These are phyloP conservation scores for Lactarius akahatsu DNA, from an alignment of 768 basidiomycete species.

Conservation along the genomic window DNA sequence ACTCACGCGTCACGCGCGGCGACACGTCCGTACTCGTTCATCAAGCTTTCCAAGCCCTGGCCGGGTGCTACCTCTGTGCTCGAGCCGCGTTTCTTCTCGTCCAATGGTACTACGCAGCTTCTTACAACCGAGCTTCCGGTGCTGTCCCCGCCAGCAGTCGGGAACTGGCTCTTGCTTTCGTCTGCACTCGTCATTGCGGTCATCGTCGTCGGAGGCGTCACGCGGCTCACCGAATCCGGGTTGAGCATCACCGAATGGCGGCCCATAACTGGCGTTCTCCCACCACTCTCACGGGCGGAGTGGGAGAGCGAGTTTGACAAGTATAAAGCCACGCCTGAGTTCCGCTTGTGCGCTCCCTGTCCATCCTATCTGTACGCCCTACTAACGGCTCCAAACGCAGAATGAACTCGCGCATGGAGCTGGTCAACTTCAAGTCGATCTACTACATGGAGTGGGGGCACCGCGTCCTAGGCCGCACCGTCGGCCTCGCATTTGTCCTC, in stretches of 20 bases:
- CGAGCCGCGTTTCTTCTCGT: slow-evolving; percentile 43
- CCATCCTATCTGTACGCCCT: background rate
- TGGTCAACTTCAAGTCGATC: slow-evolving; percentile 92
- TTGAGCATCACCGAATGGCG: slow-evolving; percentile 98
- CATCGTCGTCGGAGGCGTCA: slow-evolving; percentile 94
- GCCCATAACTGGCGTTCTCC: slow-evolving; percentile 85
- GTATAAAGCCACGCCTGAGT: slow-evolving; percentile 94
- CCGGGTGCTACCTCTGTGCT: slow-evolving; percentile 27
- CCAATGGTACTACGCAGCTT: slow-evolving; percentile 32
- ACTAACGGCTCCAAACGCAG: slow-evolving; percentile 41
- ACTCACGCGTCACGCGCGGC: background rate
- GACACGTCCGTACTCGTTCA: slow-evolving; percentile 4
- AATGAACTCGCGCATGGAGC: slow-evolving; percentile 82
- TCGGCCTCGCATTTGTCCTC: slow-evolving; percentile 78
- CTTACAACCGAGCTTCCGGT: slow-evolving; percentile 45
- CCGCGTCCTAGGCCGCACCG: slow-evolving; percentile 85
- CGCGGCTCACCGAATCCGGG: slow-evolving; percentile 95
- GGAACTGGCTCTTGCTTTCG: slow-evolving; percentile 82
- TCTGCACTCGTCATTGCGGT: slow-evolving; percentile 87
- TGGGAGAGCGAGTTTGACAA: slow-evolving; percentile 93
- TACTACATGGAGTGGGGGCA: slow-evolving; percentile 99
- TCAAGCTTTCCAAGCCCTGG: slow-evolving; percentile 10
- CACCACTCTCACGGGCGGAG: slow-evolving; percentile 69
- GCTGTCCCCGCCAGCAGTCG: slow-evolving; percentile 68
- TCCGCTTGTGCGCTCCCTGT: slow-evolving; percentile 72